Evolutionary conservation across 78 protist species (phyloP).

Genomic region (Dictyostelium purpureum): DNA sequence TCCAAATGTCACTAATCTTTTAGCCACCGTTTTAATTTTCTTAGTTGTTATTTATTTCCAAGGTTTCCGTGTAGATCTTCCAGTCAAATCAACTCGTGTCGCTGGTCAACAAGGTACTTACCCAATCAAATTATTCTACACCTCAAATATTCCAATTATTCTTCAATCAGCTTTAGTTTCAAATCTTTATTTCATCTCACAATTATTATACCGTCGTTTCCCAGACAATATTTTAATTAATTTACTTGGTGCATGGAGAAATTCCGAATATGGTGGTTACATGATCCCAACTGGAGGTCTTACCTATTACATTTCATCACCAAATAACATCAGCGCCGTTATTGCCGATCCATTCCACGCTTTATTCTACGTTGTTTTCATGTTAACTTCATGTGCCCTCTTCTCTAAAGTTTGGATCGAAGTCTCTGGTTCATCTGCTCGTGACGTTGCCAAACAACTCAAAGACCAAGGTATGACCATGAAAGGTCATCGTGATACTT

Average conservation of each 20-base stretch:
- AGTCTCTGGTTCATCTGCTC: conserved; percentile 95
- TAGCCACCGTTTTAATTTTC: conserved; percentile 99
- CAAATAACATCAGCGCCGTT: conserved; percentile 87
- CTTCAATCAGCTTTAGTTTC: conserved; percentile 98
- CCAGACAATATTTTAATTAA: conserved; percentile 88
- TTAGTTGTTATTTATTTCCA: conserved; percentile 99
- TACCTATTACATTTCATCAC: conserved; percentile 99
- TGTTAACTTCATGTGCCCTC: conserved; percentile 98
- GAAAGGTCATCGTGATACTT: conserved; percentile 86
- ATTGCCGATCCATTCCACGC: conserved; percentile 98
- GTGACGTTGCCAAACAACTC: conserved; percentile 98
- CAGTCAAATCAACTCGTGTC: conserved; percentile 84
- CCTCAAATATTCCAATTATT: conserved; percentile 99
- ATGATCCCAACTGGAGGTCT: conserved; percentile 97
- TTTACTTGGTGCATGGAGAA: conserved; percentile 98
- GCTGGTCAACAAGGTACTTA: conserved; percentile 89
- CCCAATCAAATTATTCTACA: conserved; percentile 99
- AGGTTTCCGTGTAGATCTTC: conserved; percentile 98
- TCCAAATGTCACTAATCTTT: conserved; percentile 98
- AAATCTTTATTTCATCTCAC: conserved; percentile 98
- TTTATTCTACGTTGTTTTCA: conserved; percentile 95
- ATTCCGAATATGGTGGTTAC: conserved; percentile 65
- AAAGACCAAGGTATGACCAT: conserved; percentile 93
- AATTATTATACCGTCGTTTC: conserved; percentile 96
- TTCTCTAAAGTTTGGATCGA: conserved; percentile 98